phyloP scores from a whole-genome alignment of 345 rosid genomes.

The Cochlearia excelsa region DNA sequence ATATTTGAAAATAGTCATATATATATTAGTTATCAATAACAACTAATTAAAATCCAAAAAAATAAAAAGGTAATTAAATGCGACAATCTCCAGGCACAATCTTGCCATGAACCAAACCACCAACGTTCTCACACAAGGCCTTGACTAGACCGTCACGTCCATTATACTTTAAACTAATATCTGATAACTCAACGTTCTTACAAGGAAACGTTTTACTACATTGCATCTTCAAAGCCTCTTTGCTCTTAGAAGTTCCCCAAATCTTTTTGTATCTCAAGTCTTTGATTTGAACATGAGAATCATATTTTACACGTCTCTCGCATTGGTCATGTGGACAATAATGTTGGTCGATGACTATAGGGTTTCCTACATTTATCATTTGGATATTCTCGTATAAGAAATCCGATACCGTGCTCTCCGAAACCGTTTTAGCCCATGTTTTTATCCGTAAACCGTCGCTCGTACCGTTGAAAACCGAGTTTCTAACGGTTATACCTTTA shows the following conservation, averaged over 20 bases:
- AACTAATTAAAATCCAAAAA: too few species aligned
- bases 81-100: conserved; percentile 25
- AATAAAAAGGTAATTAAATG: background rate
- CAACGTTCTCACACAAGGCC: conserved; percentile 36
- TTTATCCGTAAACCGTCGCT: conserved; percentile 35
- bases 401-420: conserved; percentile 20
- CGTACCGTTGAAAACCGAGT: conserved; percentile 30
- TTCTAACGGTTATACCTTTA: conserved; percentile 19
- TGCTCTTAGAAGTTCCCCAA: conserved; percentile 40
- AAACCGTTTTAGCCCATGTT: conserved; percentile 31
- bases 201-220: conserved; percentile 40
- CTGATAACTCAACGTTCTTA: conserved; percentile 29
- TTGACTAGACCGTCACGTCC: conserved; percentile 20
- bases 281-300: conserved; percentile 42
- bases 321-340: conserved; percentile 36
- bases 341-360: conserved; percentile 35
- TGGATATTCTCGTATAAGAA: conserved; percentile 32
- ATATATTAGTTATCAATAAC: too few species aligned
- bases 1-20: too few species aligned
- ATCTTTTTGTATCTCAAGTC: conserved; percentile 28
- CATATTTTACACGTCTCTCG: conserved; percentile 15
- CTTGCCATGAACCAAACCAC: conserved; percentile 28
- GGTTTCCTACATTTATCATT: conserved; percentile 33
- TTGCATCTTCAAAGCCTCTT: conserved; percentile 34
- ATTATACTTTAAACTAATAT: conserved; percentile 26